These are phyloP conservation scores for Geranium incanum DNA, from an alignment of 441 rosid genomes.

Conservation along the genomic window DNA sequence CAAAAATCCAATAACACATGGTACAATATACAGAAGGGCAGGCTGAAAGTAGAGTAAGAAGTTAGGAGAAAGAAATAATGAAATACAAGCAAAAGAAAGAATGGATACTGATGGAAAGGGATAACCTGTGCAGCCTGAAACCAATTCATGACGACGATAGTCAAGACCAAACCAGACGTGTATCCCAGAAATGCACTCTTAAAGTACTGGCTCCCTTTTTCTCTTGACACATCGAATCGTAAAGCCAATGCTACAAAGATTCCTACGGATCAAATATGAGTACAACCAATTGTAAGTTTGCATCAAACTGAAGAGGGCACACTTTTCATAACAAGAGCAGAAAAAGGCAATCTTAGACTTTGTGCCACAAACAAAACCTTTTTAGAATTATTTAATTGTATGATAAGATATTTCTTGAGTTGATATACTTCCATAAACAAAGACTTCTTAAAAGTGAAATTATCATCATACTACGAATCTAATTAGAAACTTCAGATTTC, in stretches of 20 bases:
- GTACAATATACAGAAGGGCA: conserved; percentile 88
- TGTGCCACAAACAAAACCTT: not conserved
- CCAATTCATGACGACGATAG: conserved; percentile 96
- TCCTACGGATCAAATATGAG: conserved; percentile 33
- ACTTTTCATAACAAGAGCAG: not conserved
- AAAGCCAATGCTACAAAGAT: conserved; percentile 91
- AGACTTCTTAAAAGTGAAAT: not conserved
- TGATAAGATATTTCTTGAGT: not conserved
- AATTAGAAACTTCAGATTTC: too few relatives aligned
- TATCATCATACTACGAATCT: not conserved
- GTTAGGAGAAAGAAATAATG: not conserved
- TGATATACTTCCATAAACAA: not conserved
- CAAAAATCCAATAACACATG: conserved; percentile 84
- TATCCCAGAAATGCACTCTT: conserved; percentile 96
- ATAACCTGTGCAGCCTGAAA: conserved; percentile 94
- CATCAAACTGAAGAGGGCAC: not conserved
- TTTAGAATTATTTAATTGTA: not conserved
- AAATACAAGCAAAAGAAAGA: not conserved
- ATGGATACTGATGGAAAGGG: not conserved
- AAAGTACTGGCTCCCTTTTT: conserved; percentile 71
- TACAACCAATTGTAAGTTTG: not conserved
- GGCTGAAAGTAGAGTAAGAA: conserved; percentile 47
- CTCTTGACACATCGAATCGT: conserved; percentile 87
- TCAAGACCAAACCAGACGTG: conserved; percentile 58
- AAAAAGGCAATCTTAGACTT: not conserved